Percentiles rank a stretch among this genome's conserved stretches.
Conservation (phyloP, 208 protist species). For the Leishmania tarentolae region DNA sequence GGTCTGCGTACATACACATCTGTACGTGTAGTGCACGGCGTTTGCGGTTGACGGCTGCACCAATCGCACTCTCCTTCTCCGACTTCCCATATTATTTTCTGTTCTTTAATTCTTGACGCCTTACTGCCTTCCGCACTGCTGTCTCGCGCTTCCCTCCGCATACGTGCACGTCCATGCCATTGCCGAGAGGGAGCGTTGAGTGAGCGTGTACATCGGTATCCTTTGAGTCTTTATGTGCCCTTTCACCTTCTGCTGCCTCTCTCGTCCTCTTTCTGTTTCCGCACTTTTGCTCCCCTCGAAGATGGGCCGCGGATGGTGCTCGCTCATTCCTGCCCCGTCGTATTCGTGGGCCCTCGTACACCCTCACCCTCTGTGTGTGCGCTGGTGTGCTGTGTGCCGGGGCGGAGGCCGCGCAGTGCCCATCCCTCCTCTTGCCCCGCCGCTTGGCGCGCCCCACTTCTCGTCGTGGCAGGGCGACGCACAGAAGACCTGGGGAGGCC, state of each 20-base stretch:
- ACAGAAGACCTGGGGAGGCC: neutral
- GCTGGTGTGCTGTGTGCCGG: neutral
- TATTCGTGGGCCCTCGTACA: too few species aligned
- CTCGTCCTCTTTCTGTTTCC: conserved; percentile 1
- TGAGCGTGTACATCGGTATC: neutral
- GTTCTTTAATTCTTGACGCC: neutral
- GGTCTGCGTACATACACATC: too few species aligned
- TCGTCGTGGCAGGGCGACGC: neutral
- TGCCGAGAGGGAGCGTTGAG: neutral
- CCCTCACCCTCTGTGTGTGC: neutral
- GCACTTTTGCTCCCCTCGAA: neutral
- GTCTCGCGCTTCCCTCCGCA: neutral
- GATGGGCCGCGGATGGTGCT: too few species aligned
- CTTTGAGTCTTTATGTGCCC: neutral
- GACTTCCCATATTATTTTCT: too few species aligned
- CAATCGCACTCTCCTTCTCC: neutral
- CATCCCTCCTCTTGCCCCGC: neutral
- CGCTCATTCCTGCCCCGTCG: too few species aligned
- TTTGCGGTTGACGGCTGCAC: neutral
- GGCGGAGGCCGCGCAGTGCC: neutral
- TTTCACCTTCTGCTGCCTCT: neutral
- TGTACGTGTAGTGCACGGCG: neutral
- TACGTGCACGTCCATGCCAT: neutral
- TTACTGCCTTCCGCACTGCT: neutral
- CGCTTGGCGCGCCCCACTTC: neutral